Conservation (phyloP, 1,284 basidiomycete genomes). For the Limonomyces culmigenus region DNA sequence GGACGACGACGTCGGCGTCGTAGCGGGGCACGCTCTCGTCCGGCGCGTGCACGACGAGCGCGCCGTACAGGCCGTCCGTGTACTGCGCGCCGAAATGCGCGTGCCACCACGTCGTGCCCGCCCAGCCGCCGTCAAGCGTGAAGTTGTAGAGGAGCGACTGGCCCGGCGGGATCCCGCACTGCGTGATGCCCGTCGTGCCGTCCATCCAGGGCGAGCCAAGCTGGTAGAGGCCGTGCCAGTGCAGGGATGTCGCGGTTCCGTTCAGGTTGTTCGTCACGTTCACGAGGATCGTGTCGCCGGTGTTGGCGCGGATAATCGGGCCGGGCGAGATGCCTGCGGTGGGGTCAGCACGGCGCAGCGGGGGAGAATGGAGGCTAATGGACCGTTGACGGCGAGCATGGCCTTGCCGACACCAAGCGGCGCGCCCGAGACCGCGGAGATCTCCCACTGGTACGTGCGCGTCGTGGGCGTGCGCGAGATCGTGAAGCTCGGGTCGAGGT, state of each 20-base stretch:
- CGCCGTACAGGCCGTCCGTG: constrained; percentile 28
- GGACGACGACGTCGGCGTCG: constrained; percentile 19
- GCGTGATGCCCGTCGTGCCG: constrained; percentile 26
- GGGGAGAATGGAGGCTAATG: constrained; percentile 1
- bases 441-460: constrained; percentile 18
- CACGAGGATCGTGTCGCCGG: constrained; percentile 24
- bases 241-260: constrained; percentile 18
- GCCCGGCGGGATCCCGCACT: constrained; percentile 32
- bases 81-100: constrained; percentile 16
- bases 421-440: constrained; percentile 14
- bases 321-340: constrained; percentile 29
- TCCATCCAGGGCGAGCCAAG: constrained; percentile 25
- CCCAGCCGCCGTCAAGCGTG: constrained; percentile 7
- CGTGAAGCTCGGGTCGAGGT: no score
- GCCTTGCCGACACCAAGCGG: constrained; percentile 20
- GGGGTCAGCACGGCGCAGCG: constrained; percentile 11
- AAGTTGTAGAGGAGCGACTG: constrained; percentile 28
- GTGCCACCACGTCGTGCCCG: constrained; percentile 11
- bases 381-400: constrained; percentile 29
- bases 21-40: constrained; percentile 12
- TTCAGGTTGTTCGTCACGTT: constrained; percentile 22
- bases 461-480: constrained; percentile 15
- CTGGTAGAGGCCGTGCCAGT: constrained; percentile 26
- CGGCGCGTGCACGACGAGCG: constrained; percentile 17
- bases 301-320: constrained; percentile 29